Evolutionary conservation across 139 green algal species (phyloP).

Genomic region (Gonium pectorale): DNA sequence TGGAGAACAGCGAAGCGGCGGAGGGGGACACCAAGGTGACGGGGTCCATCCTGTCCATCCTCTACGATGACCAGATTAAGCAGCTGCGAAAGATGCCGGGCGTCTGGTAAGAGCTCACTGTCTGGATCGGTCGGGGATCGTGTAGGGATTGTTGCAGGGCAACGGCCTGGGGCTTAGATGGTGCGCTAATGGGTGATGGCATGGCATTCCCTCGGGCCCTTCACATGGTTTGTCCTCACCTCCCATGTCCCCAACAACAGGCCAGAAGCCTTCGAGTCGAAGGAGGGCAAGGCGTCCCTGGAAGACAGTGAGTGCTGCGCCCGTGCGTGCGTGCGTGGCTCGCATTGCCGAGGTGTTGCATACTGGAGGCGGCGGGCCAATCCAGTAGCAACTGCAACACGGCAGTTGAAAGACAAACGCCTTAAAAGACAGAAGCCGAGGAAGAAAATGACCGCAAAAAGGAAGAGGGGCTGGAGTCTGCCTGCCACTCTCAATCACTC

Average conservation of each 20-base stretch:
- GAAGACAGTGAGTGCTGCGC: constrained; percentile 31
- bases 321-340: too few relatives aligned
- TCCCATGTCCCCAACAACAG: not conserved
- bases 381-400: too few relatives aligned
- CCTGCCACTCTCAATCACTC: not conserved
- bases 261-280: not conserved
- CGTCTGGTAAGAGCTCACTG: constrained; percentile 63
- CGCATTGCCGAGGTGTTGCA: not conserved
- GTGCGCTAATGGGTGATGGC: not conserved
- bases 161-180: not conserved
- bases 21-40: constrained; percentile 57
- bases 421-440: not conserved
- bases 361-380: not conserved
- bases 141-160: too few relatives aligned
- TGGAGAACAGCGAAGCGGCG: constrained; percentile 54
- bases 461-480: not conserved
- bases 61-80: constrained; percentile 77
- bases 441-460: not conserved
- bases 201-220: not conserved
- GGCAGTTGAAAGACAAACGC: not conserved
- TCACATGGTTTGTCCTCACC: not conserved
- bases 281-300: not conserved
- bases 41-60: constrained; percentile 69
- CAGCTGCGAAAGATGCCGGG: constrained; percentile 64
- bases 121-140: not conserved